phyloP scores from a whole-genome alignment of 331 rosid species.

The Stylosanthes scabra region DNA sequence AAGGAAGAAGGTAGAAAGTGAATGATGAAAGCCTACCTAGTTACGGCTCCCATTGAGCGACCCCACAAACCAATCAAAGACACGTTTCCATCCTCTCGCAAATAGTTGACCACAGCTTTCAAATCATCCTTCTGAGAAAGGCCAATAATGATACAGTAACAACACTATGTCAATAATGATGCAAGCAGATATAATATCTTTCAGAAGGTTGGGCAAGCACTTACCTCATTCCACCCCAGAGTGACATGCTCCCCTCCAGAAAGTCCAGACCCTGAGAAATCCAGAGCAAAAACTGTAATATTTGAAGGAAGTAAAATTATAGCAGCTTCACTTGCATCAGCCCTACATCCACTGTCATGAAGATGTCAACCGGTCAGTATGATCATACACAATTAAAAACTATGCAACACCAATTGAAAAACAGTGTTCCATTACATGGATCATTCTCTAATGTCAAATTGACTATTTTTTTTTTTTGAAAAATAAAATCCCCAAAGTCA shows the following conservation, averaged over 20 bases:
- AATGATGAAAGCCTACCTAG: slow-evolving; percentile 74
- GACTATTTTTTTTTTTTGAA: too few species aligned
- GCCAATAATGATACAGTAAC: slow-evolving; percentile 28
- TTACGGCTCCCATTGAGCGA: slow-evolving; percentile 99
- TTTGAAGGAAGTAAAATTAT: slow-evolving; percentile 93
- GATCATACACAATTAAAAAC: slow-evolving; percentile 33
- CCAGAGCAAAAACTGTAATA: slow-evolving; percentile 91
- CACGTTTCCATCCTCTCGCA: slow-evolving; percentile 95
- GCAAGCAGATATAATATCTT: slow-evolving; percentile 15
- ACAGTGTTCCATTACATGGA: slow-evolving; percentile 25
- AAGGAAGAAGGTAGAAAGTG: slow-evolving; percentile 38
- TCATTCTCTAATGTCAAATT: slow-evolving; percentile 27
- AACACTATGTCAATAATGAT: slow-evolving; percentile 28
- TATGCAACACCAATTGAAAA: background rate
- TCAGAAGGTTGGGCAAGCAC: slow-evolving; percentile 40
- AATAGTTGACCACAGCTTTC: slow-evolving; percentile 78
- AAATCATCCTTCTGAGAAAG: slow-evolving; percentile 88
- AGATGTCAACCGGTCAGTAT: slow-evolving; percentile 47
- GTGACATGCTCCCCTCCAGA: slow-evolving; percentile 98
- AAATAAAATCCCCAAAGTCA: slow-evolving; percentile 37
- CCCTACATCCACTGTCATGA: slow-evolving; percentile 93
- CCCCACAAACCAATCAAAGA: slow-evolving; percentile 99
- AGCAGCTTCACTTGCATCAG: slow-evolving; percentile 98
- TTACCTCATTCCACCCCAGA: slow-evolving; percentile 95
- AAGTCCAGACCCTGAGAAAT: slow-evolving; percentile 97